Evolutionary conservation across 2,329 filamentous ascomycete species (phyloP).

Genomic region (Elsinoe fawcettii): DNA sequence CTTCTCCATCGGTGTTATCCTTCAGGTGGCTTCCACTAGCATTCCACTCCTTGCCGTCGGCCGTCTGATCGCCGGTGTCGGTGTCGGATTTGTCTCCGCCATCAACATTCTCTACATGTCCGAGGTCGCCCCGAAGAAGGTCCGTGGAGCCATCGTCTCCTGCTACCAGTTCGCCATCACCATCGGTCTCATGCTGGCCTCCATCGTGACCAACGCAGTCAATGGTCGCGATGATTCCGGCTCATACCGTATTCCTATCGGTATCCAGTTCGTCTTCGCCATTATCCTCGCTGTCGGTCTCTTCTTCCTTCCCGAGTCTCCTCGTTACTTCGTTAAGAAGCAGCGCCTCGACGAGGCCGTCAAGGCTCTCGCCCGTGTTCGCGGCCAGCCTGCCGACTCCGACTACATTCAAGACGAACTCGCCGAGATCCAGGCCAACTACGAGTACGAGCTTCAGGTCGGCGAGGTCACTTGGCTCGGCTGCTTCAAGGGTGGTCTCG

Average conservation of each 20-base stretch:
- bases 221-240: slow-evolving; percentile 53
- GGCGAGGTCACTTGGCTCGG: slow-evolving; percentile 60
- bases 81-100: slow-evolving; percentile 65
- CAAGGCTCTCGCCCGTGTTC: slow-evolving; percentile 56
- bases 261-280: slow-evolving; percentile 73
- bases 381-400: slow-evolving; percentile 65
- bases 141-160: slow-evolving; percentile 69
- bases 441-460: slow-evolving; percentile 68
- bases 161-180: slow-evolving; percentile 81
- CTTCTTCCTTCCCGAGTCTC: slow-evolving; percentile 71
- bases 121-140: slow-evolving; percentile 50
- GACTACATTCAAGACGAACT: slow-evolving; percentile 71
- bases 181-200: slow-evolving; percentile 67
- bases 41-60: slow-evolving; percentile 62
- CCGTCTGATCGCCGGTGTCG: slow-evolving; percentile 65
- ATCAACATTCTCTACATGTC: slow-evolving; percentile 43
- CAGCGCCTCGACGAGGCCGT: slow-evolving; percentile 61
- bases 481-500: slow-evolving; percentile 51
- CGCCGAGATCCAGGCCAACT: slow-evolving; percentile 80
- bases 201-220: slow-evolving; percentile 66
- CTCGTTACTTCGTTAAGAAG: slow-evolving; percentile 77
- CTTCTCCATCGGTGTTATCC: slow-evolving; percentile 48
- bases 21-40: slow-evolving; percentile 53
- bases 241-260: slow-evolving; percentile 74
- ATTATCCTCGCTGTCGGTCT: slow-evolving; percentile 65